Evolutionary conservation across 2,329 filamentous ascomycete species (phyloP), one percentile per base, ranked within the genome.

Genomic region (Aspergillus quadricinctus): DNA sequence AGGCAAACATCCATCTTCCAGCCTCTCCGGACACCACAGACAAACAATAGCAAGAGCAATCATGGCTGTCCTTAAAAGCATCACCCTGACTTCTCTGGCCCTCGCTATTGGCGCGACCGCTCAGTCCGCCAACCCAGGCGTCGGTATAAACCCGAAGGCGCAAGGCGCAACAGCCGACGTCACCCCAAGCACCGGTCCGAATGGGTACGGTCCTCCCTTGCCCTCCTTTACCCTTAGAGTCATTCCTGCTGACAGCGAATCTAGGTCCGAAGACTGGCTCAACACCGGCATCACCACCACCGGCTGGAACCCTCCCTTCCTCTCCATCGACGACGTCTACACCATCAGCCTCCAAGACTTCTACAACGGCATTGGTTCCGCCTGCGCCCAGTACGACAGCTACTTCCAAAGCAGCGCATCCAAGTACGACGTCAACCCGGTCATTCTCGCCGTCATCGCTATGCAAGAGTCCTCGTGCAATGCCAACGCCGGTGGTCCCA

Each of bases 251-350:
- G 17, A 37, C 5, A 17, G 5, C 6, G 17, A 17, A 17, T 17
- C 31, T 3, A 37, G 31, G 0, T 37, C 31, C 5, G 31, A 37
- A 17, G 31, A 17, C 31, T 37, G 31, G 31, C 31, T 37, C 6
- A 37, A 37, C 31, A 37, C 31, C 14, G 31, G 31, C 5, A 37
- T 37, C 31, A 37, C 31, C 6, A 17, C 5, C 31, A 17, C 1
- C 25, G 71, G 72, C 43, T 74, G 72, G 70, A 62, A 68, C 25
- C 71, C 72, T 1, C 72, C 72, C 1, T 70, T 62, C 61, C 66
- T 75, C 19, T 55, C 56, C 19, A 52, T 64, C 25, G 58, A 58
- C 4, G 55, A 62, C 46, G 40, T 64, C 40, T 52, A 61, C 49
- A 61, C 57, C 50, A 56, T 64, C 28, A 48, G 55, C 43, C 50